These are phyloP conservation scores for Talaromyces pinophilus DNA, from an alignment of 2,329 filamentous ascomycete genomes.

Conservation along the genomic window DNA sequence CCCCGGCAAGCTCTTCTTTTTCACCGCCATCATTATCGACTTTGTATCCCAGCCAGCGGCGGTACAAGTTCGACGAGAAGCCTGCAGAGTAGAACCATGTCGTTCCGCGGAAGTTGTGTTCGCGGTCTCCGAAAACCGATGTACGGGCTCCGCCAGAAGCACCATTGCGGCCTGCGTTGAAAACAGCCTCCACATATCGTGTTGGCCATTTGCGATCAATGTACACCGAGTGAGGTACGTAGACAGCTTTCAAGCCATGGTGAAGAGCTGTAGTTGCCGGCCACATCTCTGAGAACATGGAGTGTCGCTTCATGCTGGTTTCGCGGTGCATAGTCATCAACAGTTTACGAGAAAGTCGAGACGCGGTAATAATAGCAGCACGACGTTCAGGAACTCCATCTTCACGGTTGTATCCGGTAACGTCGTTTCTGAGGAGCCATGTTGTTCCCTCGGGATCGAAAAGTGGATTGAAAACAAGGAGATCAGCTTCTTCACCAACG, in stretches of 20 bases:
- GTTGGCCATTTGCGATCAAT: constrained; percentile 84
- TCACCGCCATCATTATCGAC: constrained; percentile 79
- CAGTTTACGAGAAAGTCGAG: constrained; percentile 76
- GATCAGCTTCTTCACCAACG: constrained; percentile 83
- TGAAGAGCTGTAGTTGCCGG: constrained; percentile 83
- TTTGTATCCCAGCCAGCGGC: constrained; percentile 79
- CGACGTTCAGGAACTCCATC: constrained; percentile 67
- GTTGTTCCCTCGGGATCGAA: constrained; percentile 86
- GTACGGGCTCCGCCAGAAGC: constrained; percentile 71
- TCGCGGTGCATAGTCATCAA: constrained; percentile 87
- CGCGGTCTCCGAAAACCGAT: constrained; percentile 76
- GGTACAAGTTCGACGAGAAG: constrained; percentile 79
- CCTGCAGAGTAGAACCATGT: constrained; percentile 91
- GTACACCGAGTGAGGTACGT: constrained; percentile 84
- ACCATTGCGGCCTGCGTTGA: constrained; percentile 77
- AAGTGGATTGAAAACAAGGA: constrained; percentile 88
- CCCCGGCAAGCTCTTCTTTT: constrained; percentile 69
- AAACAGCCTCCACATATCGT: constrained; percentile 72
- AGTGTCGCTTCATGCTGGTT: constrained; percentile 79
- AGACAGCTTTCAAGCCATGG: constrained; percentile 90
- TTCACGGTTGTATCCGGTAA: constrained; percentile 76
- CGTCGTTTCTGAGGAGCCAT: constrained; percentile 79
- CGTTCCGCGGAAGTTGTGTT: constrained; percentile 84
- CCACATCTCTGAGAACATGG: constrained; percentile 97
- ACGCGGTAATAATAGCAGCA: constrained; percentile 84